These are phyloP conservation scores for Oryza officinalis DNA, from an alignment of 176 grass and related monocot genomes.

Conservation along the genomic window DNA sequence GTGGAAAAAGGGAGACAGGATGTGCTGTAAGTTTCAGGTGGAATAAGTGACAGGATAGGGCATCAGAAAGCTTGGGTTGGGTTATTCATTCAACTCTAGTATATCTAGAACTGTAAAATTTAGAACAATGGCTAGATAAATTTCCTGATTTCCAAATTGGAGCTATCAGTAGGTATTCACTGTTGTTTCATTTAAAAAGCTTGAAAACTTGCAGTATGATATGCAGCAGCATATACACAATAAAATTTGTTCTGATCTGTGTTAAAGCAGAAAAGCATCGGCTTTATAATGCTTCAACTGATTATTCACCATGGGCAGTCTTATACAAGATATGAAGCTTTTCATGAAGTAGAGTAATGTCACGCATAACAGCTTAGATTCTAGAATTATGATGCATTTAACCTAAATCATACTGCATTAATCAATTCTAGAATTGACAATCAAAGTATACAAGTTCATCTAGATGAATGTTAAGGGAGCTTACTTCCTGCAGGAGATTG, in stretches of 20 bases:
- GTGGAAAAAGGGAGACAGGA: neutral
- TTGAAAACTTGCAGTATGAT: neutral
- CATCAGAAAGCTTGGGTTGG: neutral
- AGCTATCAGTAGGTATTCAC: neutral
- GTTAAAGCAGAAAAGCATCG: neutral
- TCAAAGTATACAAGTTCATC: neutral
- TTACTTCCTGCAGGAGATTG: conserved; percentile 92
- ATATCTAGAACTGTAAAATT: neutral
- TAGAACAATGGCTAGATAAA: neutral
- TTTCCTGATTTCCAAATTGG: neutral
- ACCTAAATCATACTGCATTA: neutral
- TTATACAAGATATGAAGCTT: neutral
- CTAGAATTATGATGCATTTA: too few species aligned
- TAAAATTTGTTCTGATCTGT: neutral
- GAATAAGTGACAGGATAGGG: neutral
- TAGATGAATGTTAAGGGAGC: neutral
- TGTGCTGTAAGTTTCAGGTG: neutral
- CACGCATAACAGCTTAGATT: neutral
- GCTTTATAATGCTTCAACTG: neutral
- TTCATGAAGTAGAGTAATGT: neutral
- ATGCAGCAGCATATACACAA: neutral
- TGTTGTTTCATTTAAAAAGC: neutral
- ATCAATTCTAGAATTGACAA: neutral
- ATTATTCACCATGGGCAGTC: neutral
- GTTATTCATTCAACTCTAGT: neutral